A percentile compares a stretch with the other conserved stretches of the same genome.
Conservation (phyloP, 169 alveolate species). For the Prorocentrum cordatum region DNA sequence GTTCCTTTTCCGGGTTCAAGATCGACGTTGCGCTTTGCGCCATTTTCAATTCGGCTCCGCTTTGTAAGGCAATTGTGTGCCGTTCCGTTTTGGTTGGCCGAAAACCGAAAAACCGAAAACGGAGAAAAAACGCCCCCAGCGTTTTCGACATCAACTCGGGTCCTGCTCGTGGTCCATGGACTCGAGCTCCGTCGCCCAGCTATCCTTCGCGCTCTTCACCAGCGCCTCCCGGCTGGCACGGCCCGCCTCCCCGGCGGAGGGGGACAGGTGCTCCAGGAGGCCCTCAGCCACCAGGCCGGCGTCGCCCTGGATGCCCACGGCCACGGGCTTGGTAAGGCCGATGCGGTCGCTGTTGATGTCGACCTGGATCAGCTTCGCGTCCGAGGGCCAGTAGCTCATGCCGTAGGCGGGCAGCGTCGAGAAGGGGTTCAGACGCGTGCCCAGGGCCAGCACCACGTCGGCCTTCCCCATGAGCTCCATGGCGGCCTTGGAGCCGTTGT, state of each 20-base stretch:
- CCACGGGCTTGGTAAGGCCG: conserved; percentile 35
- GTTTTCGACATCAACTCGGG: not conserved
- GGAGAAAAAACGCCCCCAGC: too few species aligned
- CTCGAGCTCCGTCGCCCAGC: conserved; percentile 22
- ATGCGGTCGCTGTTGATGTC: conserved; percentile 55
- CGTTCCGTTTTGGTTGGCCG: too few species aligned
- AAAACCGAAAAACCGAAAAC: too few species aligned
- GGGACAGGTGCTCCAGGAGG: not conserved
- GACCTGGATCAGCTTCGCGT: conserved; percentile 58
- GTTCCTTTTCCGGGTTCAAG: not conserved
- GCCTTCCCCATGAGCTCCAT: conserved; percentile 29
- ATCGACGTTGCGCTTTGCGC: not conserved
- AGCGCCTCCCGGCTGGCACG: conserved; percentile 9
- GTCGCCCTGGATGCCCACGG: conserved; percentile 33
- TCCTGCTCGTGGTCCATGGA: conserved; percentile 51
- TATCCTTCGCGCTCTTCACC: conserved; percentile 3
- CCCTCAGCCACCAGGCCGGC: not conserved
- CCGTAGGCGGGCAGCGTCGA: conserved; percentile 46
- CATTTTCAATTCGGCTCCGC: not conserved
- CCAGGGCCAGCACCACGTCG: conserved; percentile 30
- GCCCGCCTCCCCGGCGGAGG: not conserved
- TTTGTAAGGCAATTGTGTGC: too few species aligned
- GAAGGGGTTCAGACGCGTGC: conserved; percentile 47
- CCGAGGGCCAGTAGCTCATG: conserved; percentile 42
- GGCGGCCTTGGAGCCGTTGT: conserved; percentile 54